Evolutionary conservation across 2,329 filamentous ascomycete genomes (phyloP).

Genomic region (Alternaria sp.): DNA sequence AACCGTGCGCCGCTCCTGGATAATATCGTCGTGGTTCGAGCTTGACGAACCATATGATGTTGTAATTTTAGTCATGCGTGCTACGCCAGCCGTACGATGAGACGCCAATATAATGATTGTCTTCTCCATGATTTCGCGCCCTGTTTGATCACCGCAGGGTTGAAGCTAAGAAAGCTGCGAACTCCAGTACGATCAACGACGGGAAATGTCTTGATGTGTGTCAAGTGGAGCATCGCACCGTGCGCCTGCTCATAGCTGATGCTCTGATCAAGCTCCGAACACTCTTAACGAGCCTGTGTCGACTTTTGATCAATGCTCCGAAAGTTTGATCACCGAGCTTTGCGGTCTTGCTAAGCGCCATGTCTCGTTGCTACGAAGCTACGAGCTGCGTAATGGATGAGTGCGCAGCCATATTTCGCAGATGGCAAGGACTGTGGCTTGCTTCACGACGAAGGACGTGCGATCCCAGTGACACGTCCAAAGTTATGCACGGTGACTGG

Average conservation of each 20-base stretch:
- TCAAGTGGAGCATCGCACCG: constrained; percentile 2
- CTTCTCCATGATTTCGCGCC: constrained; percentile 21
- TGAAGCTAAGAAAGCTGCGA: not conserved
- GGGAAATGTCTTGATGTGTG: constrained; percentile 1
- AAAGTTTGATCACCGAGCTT: constrained; percentile 1
- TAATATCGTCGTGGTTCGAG: constrained; percentile 24
- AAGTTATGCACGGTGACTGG: constrained; percentile 24
- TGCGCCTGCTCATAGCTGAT: constrained; percentile 7
- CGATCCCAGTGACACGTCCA: constrained; percentile 16
- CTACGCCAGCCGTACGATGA: constrained; percentile 18
- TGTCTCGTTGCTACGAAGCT: constrained; percentile 4
- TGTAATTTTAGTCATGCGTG: constrained; percentile 37
- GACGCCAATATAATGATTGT: constrained; percentile 29
- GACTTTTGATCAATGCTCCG: constrained; percentile 9
- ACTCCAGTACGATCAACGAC: not conserved
- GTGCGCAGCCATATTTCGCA: constrained; percentile 11
- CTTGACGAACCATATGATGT: constrained; percentile 26
- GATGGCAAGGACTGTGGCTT: constrained; percentile 19
- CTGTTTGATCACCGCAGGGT: constrained; percentile 4
- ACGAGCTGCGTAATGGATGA: not conserved
- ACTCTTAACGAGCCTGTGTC: constrained; percentile 2
- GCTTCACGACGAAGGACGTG: constrained; percentile 21
- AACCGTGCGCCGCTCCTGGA: constrained; percentile 18
- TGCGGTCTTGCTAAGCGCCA: not conserved
- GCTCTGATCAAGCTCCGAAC: constrained; percentile 8